These are phyloP conservation scores for Yamadazyma sp. DNA, from an alignment of 805 yeast genomes.

Conservation along the genomic window DNA sequence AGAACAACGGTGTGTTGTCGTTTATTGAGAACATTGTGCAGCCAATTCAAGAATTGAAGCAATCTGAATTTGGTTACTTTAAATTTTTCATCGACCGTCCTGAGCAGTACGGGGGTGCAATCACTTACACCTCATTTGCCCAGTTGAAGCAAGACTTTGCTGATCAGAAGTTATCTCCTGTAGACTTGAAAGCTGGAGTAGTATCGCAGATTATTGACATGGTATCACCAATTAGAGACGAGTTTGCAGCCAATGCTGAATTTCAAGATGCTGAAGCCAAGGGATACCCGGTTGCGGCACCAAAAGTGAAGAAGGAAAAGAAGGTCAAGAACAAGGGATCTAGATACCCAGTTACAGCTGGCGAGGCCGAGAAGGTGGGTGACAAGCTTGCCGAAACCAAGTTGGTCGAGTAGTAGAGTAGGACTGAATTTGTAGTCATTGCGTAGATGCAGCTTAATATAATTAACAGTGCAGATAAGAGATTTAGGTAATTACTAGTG, in stretches of 20 bases:
- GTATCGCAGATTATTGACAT: slow-evolving; percentile 78
- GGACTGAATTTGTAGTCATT: not conserved
- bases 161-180: slow-evolving; percentile 78
- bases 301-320: slow-evolving; percentile 65
- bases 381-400: slow-evolving; percentile 41
- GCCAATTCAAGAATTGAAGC: slow-evolving; percentile 80
- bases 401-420: slow-evolving; percentile 24
- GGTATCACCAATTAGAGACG: slow-evolving; percentile 81
- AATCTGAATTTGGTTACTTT: slow-evolving; percentile 53
- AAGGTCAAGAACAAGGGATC: slow-evolving; percentile 86
- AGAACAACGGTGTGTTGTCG: slow-evolving; percentile 86
- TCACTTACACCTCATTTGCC: slow-evolving; percentile 66
- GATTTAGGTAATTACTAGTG: too few relatives aligned
- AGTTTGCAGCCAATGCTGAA: slow-evolving; percentile 58
- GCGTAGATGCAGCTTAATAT: not conserved
- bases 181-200: slow-evolving; percentile 91
- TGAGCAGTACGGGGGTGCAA: slow-evolving; percentile 95
- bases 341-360: slow-evolving; percentile 69
- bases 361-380: slow-evolving; percentile 28
- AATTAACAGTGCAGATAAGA: too few relatives aligned
- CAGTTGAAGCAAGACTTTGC: slow-evolving; percentile 71
- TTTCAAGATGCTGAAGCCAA: slow-evolving; percentile 70
- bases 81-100: slow-evolving; percentile 82
- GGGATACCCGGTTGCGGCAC: slow-evolving; percentile 80
- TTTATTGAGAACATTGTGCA: slow-evolving; percentile 81